Conservation (phyloP, 176 grass and related monocot genomes). For the Carex myosuroides region DNA sequence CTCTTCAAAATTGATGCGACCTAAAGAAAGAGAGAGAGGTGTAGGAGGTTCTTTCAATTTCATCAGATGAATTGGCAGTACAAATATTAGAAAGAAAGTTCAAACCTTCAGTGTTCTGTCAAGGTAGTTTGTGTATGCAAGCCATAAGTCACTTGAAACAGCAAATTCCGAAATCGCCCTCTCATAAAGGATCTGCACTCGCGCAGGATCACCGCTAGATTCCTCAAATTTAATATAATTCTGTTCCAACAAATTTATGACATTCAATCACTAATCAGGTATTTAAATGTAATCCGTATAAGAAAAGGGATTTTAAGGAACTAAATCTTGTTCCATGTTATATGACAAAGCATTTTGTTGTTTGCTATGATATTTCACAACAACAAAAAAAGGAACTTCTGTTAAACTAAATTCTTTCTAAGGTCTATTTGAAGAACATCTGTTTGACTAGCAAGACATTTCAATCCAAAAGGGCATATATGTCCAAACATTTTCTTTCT, state of each 20-base stretch:
- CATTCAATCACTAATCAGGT: not conserved
- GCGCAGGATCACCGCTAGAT: slow-evolving; percentile 61
- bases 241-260: slow-evolving; percentile 37
- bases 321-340: not conserved
- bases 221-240: slow-evolving; percentile 95
- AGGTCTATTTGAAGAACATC: not conserved
- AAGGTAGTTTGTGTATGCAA: slow-evolving; percentile 67
- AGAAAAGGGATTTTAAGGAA: not conserved
- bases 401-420: not conserved
- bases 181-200: slow-evolving; percentile 89
- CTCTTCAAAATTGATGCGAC: slow-evolving; percentile 63
- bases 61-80: slow-evolving; percentile 1
- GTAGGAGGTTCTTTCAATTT: not conserved
- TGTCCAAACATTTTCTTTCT: not conserved
- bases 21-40: slow-evolving; percentile 26
- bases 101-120: slow-evolving; percentile 81
- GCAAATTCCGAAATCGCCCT: slow-evolving; percentile 72
- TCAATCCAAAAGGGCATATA: not conserved
- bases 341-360: not conserved
- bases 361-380: not conserved
- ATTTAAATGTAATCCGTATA: not conserved
- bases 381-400: not conserved
- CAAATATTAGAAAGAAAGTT: not conserved
- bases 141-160: slow-evolving; percentile 76
- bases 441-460: not conserved